Percentiles rank a stretch among this genome's conserved stretches.
phyloP scores from a whole-genome alignment of 345 rosid genomes.

The Salix brachista region DNA sequence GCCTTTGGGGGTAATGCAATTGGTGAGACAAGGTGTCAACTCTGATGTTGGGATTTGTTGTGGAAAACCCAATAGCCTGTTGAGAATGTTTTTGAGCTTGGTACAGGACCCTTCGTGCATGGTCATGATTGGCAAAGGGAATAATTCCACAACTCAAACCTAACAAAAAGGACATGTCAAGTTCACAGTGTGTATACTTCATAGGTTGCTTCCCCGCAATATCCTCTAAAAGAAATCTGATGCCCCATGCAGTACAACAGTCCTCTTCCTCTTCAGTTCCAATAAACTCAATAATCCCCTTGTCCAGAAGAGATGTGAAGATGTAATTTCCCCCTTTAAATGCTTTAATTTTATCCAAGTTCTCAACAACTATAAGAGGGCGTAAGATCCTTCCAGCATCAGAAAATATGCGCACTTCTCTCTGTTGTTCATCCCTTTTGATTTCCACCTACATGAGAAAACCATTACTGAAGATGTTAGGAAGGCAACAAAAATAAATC shows the following conservation, averaged over 20 bases:
- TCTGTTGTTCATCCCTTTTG: slow-evolving; percentile 58
- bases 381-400: slow-evolving; percentile 90
- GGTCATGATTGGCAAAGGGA: slow-evolving; percentile 88
- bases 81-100: slow-evolving; percentile 87
- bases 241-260: slow-evolving; percentile 64
- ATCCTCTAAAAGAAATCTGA: slow-evolving; percentile 48
- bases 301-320: slow-evolving; percentile 58
- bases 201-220: slow-evolving; percentile 29
- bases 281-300: slow-evolving; percentile 66
- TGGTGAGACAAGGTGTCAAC: slow-evolving; percentile 80
- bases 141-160: slow-evolving; percentile 86
- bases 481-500: slow-evolving; percentile 4
- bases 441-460: slow-evolving; percentile 64
- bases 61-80: slow-evolving; percentile 86
- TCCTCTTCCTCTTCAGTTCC: slow-evolving; percentile 96
- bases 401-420: slow-evolving; percentile 72
- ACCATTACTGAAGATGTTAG: not conserved
- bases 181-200: slow-evolving; percentile 68
- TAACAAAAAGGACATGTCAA: slow-evolving; percentile 73
- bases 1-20: slow-evolving; percentile 77
- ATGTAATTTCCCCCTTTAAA: slow-evolving; percentile 43
- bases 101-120: slow-evolving; percentile 84
- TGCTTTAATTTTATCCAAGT: slow-evolving; percentile 43
- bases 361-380: slow-evolving; percentile 78
- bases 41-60: slow-evolving; percentile 75